Evolutionary conservation across 2,329 filamentous ascomycete species (phyloP).

Genomic region (Botrytis fragariae): DNA sequence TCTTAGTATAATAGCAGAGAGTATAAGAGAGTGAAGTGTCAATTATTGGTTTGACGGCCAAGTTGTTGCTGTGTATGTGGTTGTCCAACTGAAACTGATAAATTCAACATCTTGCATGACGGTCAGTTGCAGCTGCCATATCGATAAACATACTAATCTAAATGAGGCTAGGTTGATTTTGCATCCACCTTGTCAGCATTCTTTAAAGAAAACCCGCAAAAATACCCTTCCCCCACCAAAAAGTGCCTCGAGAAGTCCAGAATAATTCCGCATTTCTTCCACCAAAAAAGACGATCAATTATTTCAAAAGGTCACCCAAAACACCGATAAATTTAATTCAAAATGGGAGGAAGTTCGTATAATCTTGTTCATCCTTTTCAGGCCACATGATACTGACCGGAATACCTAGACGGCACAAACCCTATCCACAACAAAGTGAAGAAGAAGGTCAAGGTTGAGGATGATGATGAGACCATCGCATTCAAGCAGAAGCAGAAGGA

Average conservation of each 20-base stretch:
- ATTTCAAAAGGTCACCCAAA: constrained; percentile 1
- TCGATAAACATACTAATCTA: background rate
- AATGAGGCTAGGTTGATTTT: background rate
- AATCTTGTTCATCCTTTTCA: background rate
- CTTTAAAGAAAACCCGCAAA: constrained; percentile 15
- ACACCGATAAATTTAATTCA: constrained; percentile 38
- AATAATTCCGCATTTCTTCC: constrained; percentile 15
- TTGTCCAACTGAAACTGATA: constrained; percentile 1
- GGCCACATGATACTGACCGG: constrained; percentile 40
- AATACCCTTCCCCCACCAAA: constrained; percentile 12
- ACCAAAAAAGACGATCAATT: background rate
- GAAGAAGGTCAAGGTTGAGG: constrained; percentile 70
- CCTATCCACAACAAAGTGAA: constrained; percentile 68
- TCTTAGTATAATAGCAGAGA: background rate
- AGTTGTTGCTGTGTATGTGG: background rate
- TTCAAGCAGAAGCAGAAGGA: constrained; percentile 81
- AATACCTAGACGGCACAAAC: constrained; percentile 12
- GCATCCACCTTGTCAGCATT: constrained; percentile 1
- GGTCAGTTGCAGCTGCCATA: constrained; percentile 16
- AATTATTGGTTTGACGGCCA: background rate
- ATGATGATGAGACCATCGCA: constrained; percentile 84
- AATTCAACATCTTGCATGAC: constrained; percentile 16
- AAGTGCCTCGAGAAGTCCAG: constrained; percentile 11
- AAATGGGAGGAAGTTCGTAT: constrained; percentile 55
- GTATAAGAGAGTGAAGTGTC: background rate